Percentiles rank a stretch among this genome's conserved stretches.
These are phyloP conservation scores for Trichoderma asperelloides DNA, from an alignment of 495 filamentous ascomycete genomes.

Conservation along the genomic window DNA sequence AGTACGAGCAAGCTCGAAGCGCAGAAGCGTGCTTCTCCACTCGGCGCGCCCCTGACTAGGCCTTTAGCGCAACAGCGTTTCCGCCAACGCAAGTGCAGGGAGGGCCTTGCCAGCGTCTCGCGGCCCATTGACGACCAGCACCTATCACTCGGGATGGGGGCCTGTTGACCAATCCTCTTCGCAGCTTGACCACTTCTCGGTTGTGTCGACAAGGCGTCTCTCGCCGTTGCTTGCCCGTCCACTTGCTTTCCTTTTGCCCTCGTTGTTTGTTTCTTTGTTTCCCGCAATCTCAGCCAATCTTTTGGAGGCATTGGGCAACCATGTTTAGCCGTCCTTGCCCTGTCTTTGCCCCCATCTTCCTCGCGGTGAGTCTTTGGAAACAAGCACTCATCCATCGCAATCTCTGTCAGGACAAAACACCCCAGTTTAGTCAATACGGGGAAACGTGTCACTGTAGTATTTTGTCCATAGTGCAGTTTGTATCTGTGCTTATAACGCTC, in stretches of 20 bases:
- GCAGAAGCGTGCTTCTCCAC: constrained; percentile 3
- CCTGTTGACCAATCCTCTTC: neutral
- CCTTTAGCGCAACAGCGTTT: constrained; percentile 2
- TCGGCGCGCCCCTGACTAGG: neutral
- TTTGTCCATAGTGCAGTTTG: neutral
- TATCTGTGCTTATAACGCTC: neutral
- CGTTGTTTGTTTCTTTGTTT: neutral
- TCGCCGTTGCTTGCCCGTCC: neutral
- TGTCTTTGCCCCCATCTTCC: neutral
- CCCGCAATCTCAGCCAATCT: neutral
- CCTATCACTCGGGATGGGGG: neutral
- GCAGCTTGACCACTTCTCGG: neutral
- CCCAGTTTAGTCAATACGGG: neutral
- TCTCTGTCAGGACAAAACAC: neutral
- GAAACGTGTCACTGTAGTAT: neutral
- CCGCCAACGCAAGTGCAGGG: constrained; percentile 4
- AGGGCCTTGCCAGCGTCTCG: neutral
- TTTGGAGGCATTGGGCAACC: neutral
- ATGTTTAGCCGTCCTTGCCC: neutral
- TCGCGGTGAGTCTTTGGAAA: constrained; percentile 2
- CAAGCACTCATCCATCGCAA: neutral
- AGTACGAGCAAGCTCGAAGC: neutral
- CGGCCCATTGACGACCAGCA: neutral
- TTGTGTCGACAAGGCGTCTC: neutral
- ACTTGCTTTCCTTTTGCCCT: neutral